Evolutionary conservation across 768 basidiomycete species (phyloP), one percentile per base, ranked within the genome.

Genomic region (Hemileccinum rubropunctum): DNA sequence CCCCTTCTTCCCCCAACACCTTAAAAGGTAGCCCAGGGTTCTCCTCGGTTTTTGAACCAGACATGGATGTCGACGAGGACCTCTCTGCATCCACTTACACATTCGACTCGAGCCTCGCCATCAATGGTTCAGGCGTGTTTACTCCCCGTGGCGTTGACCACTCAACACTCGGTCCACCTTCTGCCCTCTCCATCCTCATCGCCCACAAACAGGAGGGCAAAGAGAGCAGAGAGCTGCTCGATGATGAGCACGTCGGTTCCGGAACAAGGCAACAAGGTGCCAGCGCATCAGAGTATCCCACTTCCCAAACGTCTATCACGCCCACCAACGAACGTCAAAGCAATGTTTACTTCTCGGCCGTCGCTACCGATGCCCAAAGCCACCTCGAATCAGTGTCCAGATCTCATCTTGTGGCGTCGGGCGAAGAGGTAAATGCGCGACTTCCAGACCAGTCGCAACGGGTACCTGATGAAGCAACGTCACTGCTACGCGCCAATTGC

Each of bases 111-210:
- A 45, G 52, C 30, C 54, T 50, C 12, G 30, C 35, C 20, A 45
- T 42, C 28, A 41, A 36, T 2, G 55, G 42, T 3, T 54, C 62
- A 7, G 52, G 50, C 17, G 27, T 7, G 32, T 60, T 58, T 41
- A 61, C 63, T n/a, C 54, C 64, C 21, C 69, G 64, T 17, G 44
- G 50, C 32, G 9, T 49, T n/a, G 53, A 52, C 20, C 36, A 65
- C 62, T 40, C 59, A 52, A 36, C 54, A 32, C 43, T 56, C 17
- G 60, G 45, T 1, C 53, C 53, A 14, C 68, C 69, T 32, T 74
- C 73, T 3, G 66, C 61, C 11, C 61, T 72, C 32, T 72, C 73
- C n/a, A 42, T 72, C 32, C 64, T 74, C 39, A 61, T 72, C 51
- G 58, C 71, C 5, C 65, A 47, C 3, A 60, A 55, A 30, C 46